Percentiles rank a stretch among this genome's conserved stretches.
Evolutionary conservation across 169 alveolate genomes (phyloP).

Genomic region (Cryptosporidium sp.): DNA sequence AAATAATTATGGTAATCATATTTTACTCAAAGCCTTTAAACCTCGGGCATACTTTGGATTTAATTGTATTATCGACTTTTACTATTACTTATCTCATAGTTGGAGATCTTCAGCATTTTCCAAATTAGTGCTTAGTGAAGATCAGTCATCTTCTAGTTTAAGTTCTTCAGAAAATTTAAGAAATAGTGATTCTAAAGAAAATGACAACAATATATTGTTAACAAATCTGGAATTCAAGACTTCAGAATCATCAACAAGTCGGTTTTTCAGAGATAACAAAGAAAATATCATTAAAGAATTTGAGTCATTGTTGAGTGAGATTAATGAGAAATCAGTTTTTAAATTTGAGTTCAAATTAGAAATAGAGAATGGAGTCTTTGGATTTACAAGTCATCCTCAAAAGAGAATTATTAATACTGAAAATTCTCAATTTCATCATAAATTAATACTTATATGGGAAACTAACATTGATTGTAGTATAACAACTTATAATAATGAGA

Average conservation of each 20-base stretch:
- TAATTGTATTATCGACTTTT: conserved; percentile 62
- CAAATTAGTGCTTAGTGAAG: not conserved
- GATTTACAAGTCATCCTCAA: conserved; percentile 54
- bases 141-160: not conserved
- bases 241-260: conserved; percentile 6
- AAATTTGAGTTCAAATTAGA: conserved; percentile 47
- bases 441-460: conserved; percentile 58
- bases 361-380: conserved; percentile 41
- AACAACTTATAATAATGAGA: conserved; percentile 8
- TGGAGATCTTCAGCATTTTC: conserved; percentile 70
- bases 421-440: not conserved
- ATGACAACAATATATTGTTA: not conserved
- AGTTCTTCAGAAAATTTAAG: not conserved
- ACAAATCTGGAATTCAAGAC: conserved; percentile 4
- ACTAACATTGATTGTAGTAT: conserved; percentile 57
- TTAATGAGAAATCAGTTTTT: not conserved
- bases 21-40: conserved; percentile 33
- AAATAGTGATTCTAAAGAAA: not conserved
- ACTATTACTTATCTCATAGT: conserved; percentile 65
- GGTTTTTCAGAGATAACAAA: conserved; percentile 5
- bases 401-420: not conserved
- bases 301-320: not conserved
- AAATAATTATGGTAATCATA: conserved; percentile 17
- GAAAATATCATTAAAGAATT: conserved; percentile 28
- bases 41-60: conserved; percentile 61